Evolutionary conservation across 345 rosid genomes (phyloP), one percentile per base, ranked within the genome.

Genomic region (Lumnitzera racemosa): DNA sequence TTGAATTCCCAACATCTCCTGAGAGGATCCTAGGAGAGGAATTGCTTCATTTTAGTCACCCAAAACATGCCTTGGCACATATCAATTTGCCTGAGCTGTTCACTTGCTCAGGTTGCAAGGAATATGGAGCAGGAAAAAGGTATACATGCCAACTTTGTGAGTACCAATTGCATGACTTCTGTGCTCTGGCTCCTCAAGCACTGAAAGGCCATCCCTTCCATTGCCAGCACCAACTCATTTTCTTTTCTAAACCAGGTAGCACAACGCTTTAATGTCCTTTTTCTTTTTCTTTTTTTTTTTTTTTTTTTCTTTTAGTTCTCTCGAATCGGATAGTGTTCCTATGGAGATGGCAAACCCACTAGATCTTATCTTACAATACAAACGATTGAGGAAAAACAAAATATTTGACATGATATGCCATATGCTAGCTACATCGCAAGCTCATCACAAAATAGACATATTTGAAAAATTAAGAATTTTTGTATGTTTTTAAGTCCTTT

Each of bases 151-250:
- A 25, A 47, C 71, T 48, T 12, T 92, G 98, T 14, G 73, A 87
- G 49, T 85, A 79, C 69, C 91, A 84, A 78, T 71, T 92, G 7
- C 98, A 92, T 64, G 94, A 82, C 53, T 89, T 87, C 63, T 92
- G 98, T 62, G 94, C 91, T 53, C 53, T 80, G 61, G 94, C 94
- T 56, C 86, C 96, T 69, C 71, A 66, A 2, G 20, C 66, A 15
- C 88, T 85, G 12, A 68, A 69, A 47, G 74, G 75, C 2, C 98
- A 87, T 51, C 96, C 96, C 62, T 70, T 87, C 64, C 96, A 89
- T 67, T 61, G 49, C 49, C 90, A 82, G 6, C 98, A 92, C 80
- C 86, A 78, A 12, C 90, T 89, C 47, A 58, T 67, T 9, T 83
- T 85, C 75, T 73, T 62, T 56, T 62, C 89, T 23, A 89, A 89